Evolutionary conservation across 345 rosid genomes (phyloP).

Genomic region (Murraya koenigii): DNA sequence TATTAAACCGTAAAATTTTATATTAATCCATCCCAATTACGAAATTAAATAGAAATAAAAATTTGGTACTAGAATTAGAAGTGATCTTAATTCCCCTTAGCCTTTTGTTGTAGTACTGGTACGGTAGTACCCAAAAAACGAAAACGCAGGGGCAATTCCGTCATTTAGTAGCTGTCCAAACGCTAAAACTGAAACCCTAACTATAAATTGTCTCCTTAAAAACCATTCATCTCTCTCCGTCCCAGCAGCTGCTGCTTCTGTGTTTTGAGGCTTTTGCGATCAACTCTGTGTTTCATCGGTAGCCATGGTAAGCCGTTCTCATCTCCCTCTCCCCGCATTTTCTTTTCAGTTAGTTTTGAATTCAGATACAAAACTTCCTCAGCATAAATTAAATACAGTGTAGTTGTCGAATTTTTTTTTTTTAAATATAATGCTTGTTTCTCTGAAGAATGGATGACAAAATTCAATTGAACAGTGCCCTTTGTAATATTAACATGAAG

Average conservation of each 20-base stretch:
- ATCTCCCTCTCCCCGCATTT: not conserved
- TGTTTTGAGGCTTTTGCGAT: not conserved
- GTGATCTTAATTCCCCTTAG: no score
- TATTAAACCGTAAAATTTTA: no score
- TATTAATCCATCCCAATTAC: no score
- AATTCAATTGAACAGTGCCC: not conserved
- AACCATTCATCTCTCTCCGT: not conserved
- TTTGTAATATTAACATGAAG: not conserved
- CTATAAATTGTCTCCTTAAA: not conserved
- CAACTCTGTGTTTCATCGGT: not conserved
- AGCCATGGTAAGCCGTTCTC: slow-evolving; percentile 3
- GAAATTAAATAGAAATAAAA: no score
- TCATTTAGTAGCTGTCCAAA: not conserved
- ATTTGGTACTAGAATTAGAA: no score
- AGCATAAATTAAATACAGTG: not conserved
- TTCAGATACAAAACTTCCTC: not conserved
- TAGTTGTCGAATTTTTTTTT: not conserved
- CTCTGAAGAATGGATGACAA: not conserved
- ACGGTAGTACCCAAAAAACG: not conserved
- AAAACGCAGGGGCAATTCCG: not conserved
- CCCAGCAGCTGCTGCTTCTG: not conserved
- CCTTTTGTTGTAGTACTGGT: no score
- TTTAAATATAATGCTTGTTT: not conserved
- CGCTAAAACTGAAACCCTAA: slow-evolving; percentile 14
- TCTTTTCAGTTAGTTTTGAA: not conserved